phyloP scores from a whole-genome alignment of 2,329 filamentous ascomycete genomes.

The Fusarium chuoi region DNA sequence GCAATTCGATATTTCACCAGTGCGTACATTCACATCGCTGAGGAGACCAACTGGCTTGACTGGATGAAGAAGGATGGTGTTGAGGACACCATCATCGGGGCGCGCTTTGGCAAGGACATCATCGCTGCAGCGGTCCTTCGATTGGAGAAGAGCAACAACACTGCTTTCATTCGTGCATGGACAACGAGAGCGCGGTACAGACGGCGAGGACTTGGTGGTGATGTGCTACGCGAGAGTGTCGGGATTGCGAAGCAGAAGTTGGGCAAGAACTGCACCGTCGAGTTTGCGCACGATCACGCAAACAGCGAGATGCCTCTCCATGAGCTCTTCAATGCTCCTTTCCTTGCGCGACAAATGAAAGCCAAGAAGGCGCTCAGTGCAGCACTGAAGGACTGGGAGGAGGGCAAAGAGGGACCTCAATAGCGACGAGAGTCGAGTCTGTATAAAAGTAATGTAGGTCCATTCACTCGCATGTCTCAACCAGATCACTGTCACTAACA shows the following conservation, averaged over 20 bases:
- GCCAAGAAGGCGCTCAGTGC: constrained; percentile 59
- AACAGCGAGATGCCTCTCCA: constrained; percentile 72
- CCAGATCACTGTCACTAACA: not conserved
- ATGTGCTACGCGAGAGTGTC: constrained; percentile 78
- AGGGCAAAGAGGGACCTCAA: constrained; percentile 4
- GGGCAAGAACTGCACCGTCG: constrained; percentile 68
- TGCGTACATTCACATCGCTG: constrained; percentile 71
- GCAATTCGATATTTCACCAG: constrained; percentile 68
- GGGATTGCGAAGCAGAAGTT: constrained; percentile 70
- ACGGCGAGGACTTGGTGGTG: constrained; percentile 74
- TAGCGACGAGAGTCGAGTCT: not conserved
- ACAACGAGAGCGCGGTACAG: constrained; percentile 78
- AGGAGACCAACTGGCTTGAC: constrained; percentile 71
- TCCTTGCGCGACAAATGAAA: constrained; percentile 65
- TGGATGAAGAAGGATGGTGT: constrained; percentile 55
- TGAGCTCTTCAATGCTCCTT: constrained; percentile 66
- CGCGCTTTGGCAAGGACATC: constrained; percentile 72
- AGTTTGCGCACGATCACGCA: constrained; percentile 81
- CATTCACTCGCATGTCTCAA: not conserved
- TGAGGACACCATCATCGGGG: constrained; percentile 69
- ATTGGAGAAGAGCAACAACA: constrained; percentile 59
- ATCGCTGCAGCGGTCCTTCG: constrained; percentile 77
- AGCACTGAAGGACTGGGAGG: constrained; percentile 38
- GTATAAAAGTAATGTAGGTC: not conserved
- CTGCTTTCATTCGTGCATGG: constrained; percentile 80